Percentiles rank a stretch among this genome's conserved stretches.
Conservation (phyloP, 2,329 filamentous ascomycete genomes). For the Trichocomaceae sp. region DNA sequence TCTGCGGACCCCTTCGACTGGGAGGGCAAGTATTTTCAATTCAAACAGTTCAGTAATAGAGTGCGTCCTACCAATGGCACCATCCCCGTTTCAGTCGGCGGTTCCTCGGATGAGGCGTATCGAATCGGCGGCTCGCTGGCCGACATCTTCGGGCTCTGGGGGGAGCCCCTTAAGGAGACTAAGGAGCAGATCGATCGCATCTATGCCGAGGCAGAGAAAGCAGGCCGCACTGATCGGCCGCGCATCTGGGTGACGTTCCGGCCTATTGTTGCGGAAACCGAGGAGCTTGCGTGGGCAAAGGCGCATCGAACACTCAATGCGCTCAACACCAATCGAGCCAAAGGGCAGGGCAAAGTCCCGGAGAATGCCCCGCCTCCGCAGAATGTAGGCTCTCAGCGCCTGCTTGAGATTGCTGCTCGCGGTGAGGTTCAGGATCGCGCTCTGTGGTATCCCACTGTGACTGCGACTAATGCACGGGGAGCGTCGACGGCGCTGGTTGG, state of each 20-base stretch:
- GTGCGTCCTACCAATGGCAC: slow-evolving; percentile 49
- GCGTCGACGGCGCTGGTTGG: slow-evolving; percentile 56
- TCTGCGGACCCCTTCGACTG: slow-evolving; percentile 55
- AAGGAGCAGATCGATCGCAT: slow-evolving; percentile 57
- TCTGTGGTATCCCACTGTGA: slow-evolving; percentile 59
- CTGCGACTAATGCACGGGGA: slow-evolving; percentile 53
- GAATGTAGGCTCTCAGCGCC: slow-evolving; percentile 53
- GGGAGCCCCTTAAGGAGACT: slow-evolving; percentile 58
- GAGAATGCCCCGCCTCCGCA: slow-evolving; percentile 41
- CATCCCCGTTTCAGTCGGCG: slow-evolving; percentile 55
- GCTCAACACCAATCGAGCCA: slow-evolving; percentile 41
- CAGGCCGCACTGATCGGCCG: slow-evolving; percentile 50
- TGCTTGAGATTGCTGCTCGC: slow-evolving; percentile 50
- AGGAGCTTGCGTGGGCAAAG: slow-evolving; percentile 57
- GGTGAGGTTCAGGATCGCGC: slow-evolving; percentile 54
- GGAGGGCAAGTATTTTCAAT: slow-evolving; percentile 54
- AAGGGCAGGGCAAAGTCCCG: slow-evolving; percentile 27
- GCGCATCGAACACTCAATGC: slow-evolving; percentile 51
- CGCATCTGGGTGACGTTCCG: slow-evolving; percentile 60
- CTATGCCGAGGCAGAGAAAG: slow-evolving; percentile 53
- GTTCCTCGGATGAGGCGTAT: slow-evolving; percentile 54
- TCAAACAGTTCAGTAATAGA: slow-evolving; percentile 52
- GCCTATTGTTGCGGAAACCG: slow-evolving; percentile 55
- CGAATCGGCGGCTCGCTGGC: slow-evolving; percentile 52
- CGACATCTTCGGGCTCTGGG: slow-evolving; percentile 60